Evolutionary conservation across 164 flowering plant species (phyloP).

Genomic region (Vitis cinerea): DNA sequence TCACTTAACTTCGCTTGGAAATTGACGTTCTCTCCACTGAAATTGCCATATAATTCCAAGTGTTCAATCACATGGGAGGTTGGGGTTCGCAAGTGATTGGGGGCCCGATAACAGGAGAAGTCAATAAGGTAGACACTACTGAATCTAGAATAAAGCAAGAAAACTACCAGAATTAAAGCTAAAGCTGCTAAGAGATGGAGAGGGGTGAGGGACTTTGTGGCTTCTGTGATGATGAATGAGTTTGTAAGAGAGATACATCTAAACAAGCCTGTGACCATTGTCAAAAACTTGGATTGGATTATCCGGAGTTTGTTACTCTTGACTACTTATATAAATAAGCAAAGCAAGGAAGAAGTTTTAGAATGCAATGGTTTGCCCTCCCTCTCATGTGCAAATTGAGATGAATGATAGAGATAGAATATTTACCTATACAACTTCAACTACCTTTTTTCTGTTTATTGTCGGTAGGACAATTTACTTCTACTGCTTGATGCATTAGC

Average conservation of each 20-base stretch:
- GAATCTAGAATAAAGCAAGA: slow-evolving; percentile 20
- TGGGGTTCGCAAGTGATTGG: slow-evolving; percentile 31
- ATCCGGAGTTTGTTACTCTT: not conserved
- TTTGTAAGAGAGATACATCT: not conserved
- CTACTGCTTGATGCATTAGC: no score
- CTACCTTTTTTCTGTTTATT: no score
- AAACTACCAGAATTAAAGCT: slow-evolving; percentile 4
- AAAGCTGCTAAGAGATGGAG: slow-evolving; percentile 18
- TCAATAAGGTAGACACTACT: slow-evolving; percentile 49
- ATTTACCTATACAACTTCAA: no score
- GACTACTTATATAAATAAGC: not conserved
- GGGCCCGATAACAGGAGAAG: slow-evolving; percentile 47
- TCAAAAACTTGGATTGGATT: slow-evolving; percentile 5
- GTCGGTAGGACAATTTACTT: no score
- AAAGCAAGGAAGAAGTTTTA: slow-evolving; percentile 3
- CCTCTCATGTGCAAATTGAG: slow-evolving; percentile 10
- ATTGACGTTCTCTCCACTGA: slow-evolving; percentile 21
- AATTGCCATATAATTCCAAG: not conserved
- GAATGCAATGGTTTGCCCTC: not conserved
- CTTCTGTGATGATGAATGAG: not conserved
- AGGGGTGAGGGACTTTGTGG: slow-evolving; percentile 7
- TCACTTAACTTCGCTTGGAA: slow-evolving; percentile 30
- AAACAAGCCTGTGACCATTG: not conserved
- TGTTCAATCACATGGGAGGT: slow-evolving; percentile 39
- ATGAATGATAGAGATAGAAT: not conserved